These are phyloP conservation scores for Harrya chromipes DNA, from an alignment of 768 basidiomycete species.

Conservation along the genomic window DNA sequence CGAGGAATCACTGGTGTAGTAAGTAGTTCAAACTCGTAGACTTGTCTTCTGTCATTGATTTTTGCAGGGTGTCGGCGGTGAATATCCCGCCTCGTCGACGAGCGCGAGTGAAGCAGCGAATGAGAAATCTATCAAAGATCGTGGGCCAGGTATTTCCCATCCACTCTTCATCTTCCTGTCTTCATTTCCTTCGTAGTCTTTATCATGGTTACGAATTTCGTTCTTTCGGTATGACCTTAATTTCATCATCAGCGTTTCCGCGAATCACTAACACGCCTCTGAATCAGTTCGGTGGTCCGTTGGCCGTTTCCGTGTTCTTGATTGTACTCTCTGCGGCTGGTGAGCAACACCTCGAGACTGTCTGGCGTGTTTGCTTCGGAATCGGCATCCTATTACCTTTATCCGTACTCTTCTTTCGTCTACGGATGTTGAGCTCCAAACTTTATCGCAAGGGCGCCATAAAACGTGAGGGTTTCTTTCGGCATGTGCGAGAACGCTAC, in stretches of 20 bases:
- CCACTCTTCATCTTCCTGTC: background rate
- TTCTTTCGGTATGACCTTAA: conserved; percentile 47
- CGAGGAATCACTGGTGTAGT: conserved; percentile 69
- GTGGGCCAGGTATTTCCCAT: conserved; percentile 51
- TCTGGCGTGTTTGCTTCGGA: conserved; percentile 68
- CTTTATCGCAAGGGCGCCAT: conserved; percentile 65
- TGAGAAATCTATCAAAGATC: conserved; percentile 54
- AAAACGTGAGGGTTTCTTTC: conserved; percentile 42
- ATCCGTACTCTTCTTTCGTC: conserved; percentile 67
- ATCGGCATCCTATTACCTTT: conserved; percentile 61
- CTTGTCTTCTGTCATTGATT: conserved; percentile 1
- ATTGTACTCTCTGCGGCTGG: conserved; percentile 68
- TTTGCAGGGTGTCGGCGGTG: conserved; percentile 65
- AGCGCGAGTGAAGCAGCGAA: conserved; percentile 72
- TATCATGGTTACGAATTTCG: conserved; percentile 75
- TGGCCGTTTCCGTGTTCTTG: conserved; percentile 64
- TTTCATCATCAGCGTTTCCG: background rate
- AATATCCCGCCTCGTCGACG: conserved; percentile 73
- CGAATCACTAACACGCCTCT: conserved; percentile 1
- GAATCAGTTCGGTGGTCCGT: conserved; percentile 58
- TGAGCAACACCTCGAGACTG: conserved; percentile 54
- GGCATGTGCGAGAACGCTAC: background rate
- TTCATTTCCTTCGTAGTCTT: conserved; percentile 43
- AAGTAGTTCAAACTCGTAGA: conserved; percentile 17
- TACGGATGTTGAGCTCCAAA: conserved; percentile 67